Conservation (phyloP, 768 basidiomycete species). For the Inosperma sp. region DNA sequence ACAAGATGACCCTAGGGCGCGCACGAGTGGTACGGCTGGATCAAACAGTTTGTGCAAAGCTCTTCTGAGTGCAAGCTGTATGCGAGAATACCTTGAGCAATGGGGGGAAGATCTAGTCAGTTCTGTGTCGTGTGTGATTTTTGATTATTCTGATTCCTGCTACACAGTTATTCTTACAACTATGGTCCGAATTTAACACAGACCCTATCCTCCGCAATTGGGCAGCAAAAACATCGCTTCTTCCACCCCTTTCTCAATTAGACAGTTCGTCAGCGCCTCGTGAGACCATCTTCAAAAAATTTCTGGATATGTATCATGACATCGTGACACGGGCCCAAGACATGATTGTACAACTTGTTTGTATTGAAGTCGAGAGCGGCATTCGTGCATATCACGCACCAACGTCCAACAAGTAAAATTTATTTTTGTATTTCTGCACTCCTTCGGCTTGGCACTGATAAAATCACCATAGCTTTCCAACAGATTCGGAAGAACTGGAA, state of each 20-base stretch:
- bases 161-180: slow-evolving; percentile 82
- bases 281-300: slow-evolving; percentile 75
- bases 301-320: slow-evolving; percentile 59
- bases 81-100: slow-evolving; percentile 59
- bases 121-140: slow-evolving; percentile 6
- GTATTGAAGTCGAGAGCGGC: slow-evolving; percentile 72
- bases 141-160: not conserved
- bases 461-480: not conserved
- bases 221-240: slow-evolving; percentile 43
- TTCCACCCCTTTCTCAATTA: slow-evolving; percentile 44
- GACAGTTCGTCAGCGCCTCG: slow-evolving; percentile 39
- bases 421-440: not conserved
- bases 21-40: slow-evolving; percentile 83
- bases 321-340: slow-evolving; percentile 74
- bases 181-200: slow-evolving; percentile 76
- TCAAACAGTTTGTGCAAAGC: slow-evolving; percentile 83
- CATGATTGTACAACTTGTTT: slow-evolving; percentile 80
- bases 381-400: slow-evolving; percentile 69
- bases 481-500: slow-evolving; percentile 8
- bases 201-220: slow-evolving; percentile 53
- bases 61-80: slow-evolving; percentile 71
- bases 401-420: slow-evolving; percentile 37
- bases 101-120: slow-evolving; percentile 93
- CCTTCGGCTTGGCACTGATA: not conserved
- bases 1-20: slow-evolving; percentile 52